phyloP scores from a whole-genome alignment of 352 stramenopile species.

The Pythium dissimile region DNA sequence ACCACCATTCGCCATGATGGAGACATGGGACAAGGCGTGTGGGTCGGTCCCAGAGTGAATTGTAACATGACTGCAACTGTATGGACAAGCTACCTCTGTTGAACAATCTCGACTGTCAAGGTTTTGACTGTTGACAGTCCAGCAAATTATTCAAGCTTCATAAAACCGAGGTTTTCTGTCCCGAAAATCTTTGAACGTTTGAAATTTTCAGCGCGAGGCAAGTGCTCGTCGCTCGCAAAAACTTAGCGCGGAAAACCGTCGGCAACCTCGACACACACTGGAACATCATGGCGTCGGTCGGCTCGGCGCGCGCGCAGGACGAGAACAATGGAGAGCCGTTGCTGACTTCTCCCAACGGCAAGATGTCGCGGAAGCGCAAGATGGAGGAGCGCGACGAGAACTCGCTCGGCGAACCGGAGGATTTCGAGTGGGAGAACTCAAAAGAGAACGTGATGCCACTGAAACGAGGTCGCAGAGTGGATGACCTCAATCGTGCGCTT shows the following conservation, averaged over 20 bases:
- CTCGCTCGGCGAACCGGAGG: conserved; percentile 19
- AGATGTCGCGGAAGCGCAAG: conserved; percentile 33
- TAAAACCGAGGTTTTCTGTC: background rate
- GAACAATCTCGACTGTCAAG: background rate
- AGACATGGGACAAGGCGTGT: conserved; percentile 12
- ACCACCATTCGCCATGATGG: conserved; percentile 9
- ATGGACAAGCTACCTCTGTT: background rate
- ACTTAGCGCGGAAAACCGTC: conserved; percentile 2
- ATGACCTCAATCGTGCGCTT: conserved; percentile 73
- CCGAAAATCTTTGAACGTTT: conserved; percentile 6
- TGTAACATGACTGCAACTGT: background rate
- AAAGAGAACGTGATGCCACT: conserved; percentile 89
- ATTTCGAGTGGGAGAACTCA: conserved; percentile 81
- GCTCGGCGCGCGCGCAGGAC: conserved; percentile 12
- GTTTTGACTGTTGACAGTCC: too few species aligned
- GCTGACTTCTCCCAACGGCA: conserved; percentile 13
- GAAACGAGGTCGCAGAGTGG: conserved; percentile 72
- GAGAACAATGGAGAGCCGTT: conserved; percentile 20
- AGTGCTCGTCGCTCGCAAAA: conserved; percentile 17
- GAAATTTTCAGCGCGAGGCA: conserved; percentile 6
- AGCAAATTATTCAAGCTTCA: background rate
- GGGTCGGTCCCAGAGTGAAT: conserved; percentile 12
- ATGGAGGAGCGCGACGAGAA: conserved; percentile 27
- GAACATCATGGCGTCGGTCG: conserved; percentile 15
- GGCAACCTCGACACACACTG: background rate